Evolutionary conservation across 805 yeast genomes (phyloP), one percentile per base, ranked within the genome.

Genomic region (Suhomyces xylopsoci): DNA sequence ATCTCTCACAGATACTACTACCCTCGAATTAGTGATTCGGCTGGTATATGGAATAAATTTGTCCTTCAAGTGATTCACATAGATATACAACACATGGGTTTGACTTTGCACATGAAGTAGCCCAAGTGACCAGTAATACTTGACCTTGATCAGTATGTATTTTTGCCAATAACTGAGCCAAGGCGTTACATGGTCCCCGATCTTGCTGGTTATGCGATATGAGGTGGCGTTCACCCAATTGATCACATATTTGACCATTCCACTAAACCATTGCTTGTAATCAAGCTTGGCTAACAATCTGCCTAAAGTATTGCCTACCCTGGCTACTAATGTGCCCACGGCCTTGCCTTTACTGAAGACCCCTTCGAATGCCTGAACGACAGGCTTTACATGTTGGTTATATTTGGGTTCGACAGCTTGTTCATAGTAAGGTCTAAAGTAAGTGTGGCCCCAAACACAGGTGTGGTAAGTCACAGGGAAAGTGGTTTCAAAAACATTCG

Each of bases 381-480:
- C 24, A 7, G 52, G 49, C 40, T 28, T 30, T 9, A 45, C 45
- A 24, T 20, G 14, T 28, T 49, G 47, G n/a, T 19, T 7, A 22
- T 42, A 41, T 8, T 28, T 19, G 4, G 49, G 52, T 5, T 17
- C 22, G 10, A 50, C 34, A 7, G 19, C 30, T 26, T 47, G 10
- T 5, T 28, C 28, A 19, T 20, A 54, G 15, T 36, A 26, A 5
- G 57, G 57, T 47, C 44, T 45, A 12, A 52, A 14, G 22, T 47
- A 40, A 20, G 26, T 28, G 40, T 52, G 55, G 24, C 51, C 48
- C 9, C 45, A 43, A 8, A 17, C 28, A 43, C 57, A 55, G n/a
- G 52, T 55, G 40, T 52, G 50, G 47, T 47, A 38, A 10, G 47
- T 48, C 10, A 51, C 50, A 15, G 49, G 46, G 14, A 44, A 50